Conservation (phyloP, 805 yeast species). For the Dipodascus albidus region DNA sequence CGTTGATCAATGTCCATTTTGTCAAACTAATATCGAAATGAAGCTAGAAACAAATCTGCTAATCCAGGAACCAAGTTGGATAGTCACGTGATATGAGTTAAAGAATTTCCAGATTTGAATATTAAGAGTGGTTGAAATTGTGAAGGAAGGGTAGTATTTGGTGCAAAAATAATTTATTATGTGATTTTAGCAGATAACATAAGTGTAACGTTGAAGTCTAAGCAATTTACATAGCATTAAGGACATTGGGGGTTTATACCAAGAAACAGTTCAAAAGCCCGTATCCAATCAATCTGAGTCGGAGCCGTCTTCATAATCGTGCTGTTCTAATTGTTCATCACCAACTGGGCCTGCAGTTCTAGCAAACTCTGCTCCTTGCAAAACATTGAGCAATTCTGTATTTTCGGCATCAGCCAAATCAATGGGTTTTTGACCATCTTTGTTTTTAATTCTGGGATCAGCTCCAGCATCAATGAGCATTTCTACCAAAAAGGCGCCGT, state of each 20-base stretch:
- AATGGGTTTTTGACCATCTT: constrained; percentile 59
- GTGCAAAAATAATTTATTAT: too few relatives aligned
- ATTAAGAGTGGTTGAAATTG: too few relatives aligned
- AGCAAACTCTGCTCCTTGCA: constrained; percentile 81
- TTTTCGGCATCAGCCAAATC: constrained; percentile 50
- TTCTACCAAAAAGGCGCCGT: constrained; percentile 65
- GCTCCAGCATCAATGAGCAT: constrained; percentile 86
- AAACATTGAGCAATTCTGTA: constrained; percentile 44
- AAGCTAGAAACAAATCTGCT: neutral
- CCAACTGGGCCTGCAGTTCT: constrained; percentile 16
- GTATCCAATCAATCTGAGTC: neutral
- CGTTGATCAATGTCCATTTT: neutral
- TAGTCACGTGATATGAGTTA: too few relatives aligned
- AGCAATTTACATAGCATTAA: neutral
- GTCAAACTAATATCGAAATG: neutral
- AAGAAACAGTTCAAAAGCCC: neutral
- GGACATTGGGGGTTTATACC: neutral
- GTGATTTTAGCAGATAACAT: neutral
- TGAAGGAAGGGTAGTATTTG: too few relatives aligned
- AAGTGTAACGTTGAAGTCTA: neutral
- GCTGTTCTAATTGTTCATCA: constrained; percentile 16
- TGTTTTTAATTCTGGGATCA: constrained; percentile 51
- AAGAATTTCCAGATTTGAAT: too few relatives aligned
- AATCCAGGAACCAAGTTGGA: neutral
- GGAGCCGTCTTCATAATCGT: constrained; percentile 9